These are phyloP conservation scores for Hymenoscyphus albidus DNA, from an alignment of 2,329 filamentous ascomycete genomes.

Conservation along the genomic window DNA sequence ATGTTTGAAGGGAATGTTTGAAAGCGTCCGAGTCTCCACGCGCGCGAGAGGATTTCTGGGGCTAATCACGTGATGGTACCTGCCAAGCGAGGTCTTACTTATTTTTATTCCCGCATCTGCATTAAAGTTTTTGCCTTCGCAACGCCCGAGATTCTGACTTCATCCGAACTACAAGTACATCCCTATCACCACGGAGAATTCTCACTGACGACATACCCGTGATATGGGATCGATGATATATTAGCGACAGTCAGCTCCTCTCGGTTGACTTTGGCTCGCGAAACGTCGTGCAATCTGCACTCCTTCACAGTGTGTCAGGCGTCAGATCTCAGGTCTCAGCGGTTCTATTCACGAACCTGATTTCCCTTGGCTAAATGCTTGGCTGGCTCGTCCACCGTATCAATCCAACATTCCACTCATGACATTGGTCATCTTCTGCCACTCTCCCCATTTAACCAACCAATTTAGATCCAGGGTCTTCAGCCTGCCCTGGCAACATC, in stretches of 20 bases:
- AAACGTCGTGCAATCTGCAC: background rate
- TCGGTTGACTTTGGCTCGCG: background rate
- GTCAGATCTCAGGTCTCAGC: background rate
- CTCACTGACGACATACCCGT: background rate
- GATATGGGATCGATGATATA: background rate
- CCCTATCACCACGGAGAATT: background rate
- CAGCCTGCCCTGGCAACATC: background rate
- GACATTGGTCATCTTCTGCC: background rate
- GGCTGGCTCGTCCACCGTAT: constrained; percentile 10
- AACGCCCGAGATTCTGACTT: background rate
- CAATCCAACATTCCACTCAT: background rate
- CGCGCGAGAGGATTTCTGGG: background rate
- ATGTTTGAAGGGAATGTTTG: background rate
- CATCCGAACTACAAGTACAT: background rate
- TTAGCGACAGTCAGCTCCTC: background rate
- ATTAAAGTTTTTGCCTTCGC: background rate
- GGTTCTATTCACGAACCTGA: background rate
- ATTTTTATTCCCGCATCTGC: background rate
- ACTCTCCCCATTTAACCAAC: background rate
- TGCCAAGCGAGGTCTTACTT: background rate
- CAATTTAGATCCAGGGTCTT: background rate
- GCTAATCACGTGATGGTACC: background rate
- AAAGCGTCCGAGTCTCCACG: background rate
- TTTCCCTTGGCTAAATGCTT: background rate
- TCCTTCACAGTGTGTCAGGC: background rate